A percentile compares a stretch with the other conserved stretches of the same genome.
phyloP scores from a whole-genome alignment of 2,329 filamentous ascomycete genomes.

The Phoma sp. region DNA sequence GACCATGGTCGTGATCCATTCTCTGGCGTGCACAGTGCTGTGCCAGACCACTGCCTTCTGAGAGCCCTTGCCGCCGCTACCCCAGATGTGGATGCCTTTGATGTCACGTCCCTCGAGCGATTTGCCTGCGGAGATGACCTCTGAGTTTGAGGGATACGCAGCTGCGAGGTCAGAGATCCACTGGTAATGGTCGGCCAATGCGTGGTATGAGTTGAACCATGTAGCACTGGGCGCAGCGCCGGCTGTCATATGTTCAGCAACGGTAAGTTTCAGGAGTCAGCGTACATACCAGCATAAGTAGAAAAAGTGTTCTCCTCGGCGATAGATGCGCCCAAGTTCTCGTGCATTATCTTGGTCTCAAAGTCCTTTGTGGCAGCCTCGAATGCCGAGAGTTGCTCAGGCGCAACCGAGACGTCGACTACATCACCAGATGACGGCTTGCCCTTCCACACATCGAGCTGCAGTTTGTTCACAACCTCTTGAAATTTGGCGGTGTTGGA shows the following conservation, averaged over 20 bases:
- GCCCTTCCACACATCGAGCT: conserved; percentile 45
- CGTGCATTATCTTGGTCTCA: conserved; percentile 45
- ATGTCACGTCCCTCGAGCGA: conserved; percentile 47
- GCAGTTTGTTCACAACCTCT: conserved; percentile 38
- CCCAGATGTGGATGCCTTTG: conserved; percentile 49
- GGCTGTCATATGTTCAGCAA: conserved; percentile 32
- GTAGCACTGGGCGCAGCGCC: conserved; percentile 37
- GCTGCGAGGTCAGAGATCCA: conserved; percentile 45
- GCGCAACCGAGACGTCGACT: conserved; percentile 46
- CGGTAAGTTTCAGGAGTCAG: background rate
- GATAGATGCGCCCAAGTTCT: conserved; percentile 47
- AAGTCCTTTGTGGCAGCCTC: conserved; percentile 33
- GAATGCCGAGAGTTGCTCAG: conserved; percentile 38
- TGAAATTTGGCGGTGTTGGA: conserved; percentile 36
- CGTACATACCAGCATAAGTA: conserved; percentile 39
- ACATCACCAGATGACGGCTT: conserved; percentile 39
- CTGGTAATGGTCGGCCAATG: conserved; percentile 43
- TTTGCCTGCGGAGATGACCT: conserved; percentile 45
- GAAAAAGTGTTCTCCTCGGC: conserved; percentile 38
- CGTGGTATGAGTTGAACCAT: conserved; percentile 48
- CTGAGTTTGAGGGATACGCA: conserved; percentile 44
- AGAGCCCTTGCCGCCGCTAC: conserved; percentile 46
- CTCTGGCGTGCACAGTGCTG: conserved; percentile 48
- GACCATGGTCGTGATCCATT: conserved; percentile 47
- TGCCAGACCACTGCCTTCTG: conserved; percentile 48